Percentiles rank a stretch among this genome's conserved stretches.
These are phyloP conservation scores for Letharia lupina DNA, from an alignment of 495 filamentous ascomycete species.

Conservation along the genomic window DNA sequence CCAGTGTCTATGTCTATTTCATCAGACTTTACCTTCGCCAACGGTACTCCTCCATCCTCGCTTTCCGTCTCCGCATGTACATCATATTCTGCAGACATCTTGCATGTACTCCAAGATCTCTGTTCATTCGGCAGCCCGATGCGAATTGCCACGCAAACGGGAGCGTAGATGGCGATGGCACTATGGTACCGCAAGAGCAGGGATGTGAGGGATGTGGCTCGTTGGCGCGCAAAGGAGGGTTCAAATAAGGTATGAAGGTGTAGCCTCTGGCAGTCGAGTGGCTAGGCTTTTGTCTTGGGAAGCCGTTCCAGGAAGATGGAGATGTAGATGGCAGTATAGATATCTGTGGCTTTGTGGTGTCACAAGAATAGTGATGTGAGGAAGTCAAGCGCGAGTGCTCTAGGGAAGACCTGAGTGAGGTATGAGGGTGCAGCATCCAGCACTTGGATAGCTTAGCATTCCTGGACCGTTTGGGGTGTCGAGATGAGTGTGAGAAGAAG, in stretches of 20 bases:
- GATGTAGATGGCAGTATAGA: background rate
- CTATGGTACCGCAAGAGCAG: background rate
- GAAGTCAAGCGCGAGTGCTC: background rate
- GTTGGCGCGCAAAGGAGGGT: background rate
- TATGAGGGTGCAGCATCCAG: background rate
- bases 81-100: slow-evolving; percentile 10
- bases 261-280: background rate
- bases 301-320: background rate
- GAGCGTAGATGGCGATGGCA: background rate
- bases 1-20: slow-evolving; percentile 11
- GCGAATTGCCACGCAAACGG: background rate
- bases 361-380: background rate
- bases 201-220: background rate
- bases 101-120: background rate
- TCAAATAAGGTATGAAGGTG: background rate
- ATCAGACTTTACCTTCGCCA: slow-evolving; percentile 13
- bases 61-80: slow-evolving; percentile 13
- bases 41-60: slow-evolving; percentile 15
- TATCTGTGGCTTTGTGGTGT: background rate
- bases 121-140: background rate
- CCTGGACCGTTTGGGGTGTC: background rate
- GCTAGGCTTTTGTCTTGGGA: background rate
- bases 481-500: background rate
- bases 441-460: background rate
- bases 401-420: background rate